Evolutionary conservation across 805 yeast species (phyloP).

Genomic region (Torulaspora quercuum): DNA sequence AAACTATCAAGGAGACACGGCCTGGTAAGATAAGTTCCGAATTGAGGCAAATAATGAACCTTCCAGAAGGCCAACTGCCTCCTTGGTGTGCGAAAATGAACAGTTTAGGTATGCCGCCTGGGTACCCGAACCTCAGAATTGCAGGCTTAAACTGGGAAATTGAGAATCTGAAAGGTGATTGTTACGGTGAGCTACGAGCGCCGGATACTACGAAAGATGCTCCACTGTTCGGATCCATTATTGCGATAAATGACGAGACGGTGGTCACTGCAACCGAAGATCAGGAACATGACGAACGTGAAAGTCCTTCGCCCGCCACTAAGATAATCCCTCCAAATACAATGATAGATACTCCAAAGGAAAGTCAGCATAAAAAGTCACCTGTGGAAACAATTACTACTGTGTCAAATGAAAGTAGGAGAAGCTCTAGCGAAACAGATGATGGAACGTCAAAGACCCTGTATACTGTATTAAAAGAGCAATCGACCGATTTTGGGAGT

Average conservation of each 20-base stretch:
- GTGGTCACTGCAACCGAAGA: conserved; percentile 11
- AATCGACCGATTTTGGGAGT: conserved; percentile 4
- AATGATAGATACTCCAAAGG: neutral
- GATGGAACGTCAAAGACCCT: conserved; percentile 16
- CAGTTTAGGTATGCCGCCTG: conserved; percentile 76
- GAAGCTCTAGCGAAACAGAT: no score
- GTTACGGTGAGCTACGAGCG: conserved; percentile 31
- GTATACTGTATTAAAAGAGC: conserved; percentile 25
- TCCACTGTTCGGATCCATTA: conserved; percentile 35
- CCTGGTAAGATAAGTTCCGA: conserved; percentile 70
- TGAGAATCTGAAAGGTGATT: conserved; percentile 37
- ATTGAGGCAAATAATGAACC: conserved; percentile 65
- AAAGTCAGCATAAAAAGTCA: neutral
- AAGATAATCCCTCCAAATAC: neutral
- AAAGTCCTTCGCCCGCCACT: neutral
- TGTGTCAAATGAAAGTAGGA: neutral
- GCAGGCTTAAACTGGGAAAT: conserved; percentile 50
- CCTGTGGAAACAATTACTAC: neutral
- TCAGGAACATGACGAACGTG: conserved; percentile 3
- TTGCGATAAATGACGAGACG: conserved; percentile 24
- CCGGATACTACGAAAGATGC: conserved; percentile 11
- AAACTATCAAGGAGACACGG: conserved; percentile 38
- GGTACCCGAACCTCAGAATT: conserved; percentile 62
- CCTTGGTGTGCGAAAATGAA: conserved; percentile 80
- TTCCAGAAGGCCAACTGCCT: conserved; percentile 55